Evolutionary conservation across 257 asterid species (phyloP), one percentile per base, ranked within the genome.

Genomic region (Ligustrum vulgare): DNA sequence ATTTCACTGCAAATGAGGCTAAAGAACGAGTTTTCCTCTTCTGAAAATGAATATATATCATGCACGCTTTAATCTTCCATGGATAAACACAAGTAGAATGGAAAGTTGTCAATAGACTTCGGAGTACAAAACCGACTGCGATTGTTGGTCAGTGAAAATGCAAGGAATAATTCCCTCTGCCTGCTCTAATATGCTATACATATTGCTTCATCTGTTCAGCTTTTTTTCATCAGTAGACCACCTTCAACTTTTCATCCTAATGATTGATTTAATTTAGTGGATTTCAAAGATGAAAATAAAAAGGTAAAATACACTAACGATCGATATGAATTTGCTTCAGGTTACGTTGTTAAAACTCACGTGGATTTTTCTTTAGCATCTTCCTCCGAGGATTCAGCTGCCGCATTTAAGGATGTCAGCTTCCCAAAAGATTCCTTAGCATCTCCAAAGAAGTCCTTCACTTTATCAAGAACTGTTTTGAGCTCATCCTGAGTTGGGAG

Each of bases 361-460:
- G 77, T 75, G 49, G 89, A 77, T 80, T 86, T 91, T 67, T 84
- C 85, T 77, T 82, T 74, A 6, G 86, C 23, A 69, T 78, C 91
- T 81, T 84, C 91, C 70, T 87, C 88, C 0, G 91, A 32, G 20
- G 87, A 78, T 74, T 87, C 95, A 1, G 86, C 69, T 49, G 64
- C 81, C 5, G 87, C n/a, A 80, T 87, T 84, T 75, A 94, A 70
- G 72, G 88, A 83, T 9, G 98, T 83, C 77, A 94, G 79, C 90
- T 94, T 92, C 83, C 98, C 98, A n/a, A 94, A 92, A 4, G 98
- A 90, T 80, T 94, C 98, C 84, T 91, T 92, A 34, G 97, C 98
- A 11, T 88, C 92, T 31, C 98, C 98, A 35, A 94, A 92, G 83
- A 92, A 92, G 83, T 88, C 97, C 84, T 90, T 92, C 84, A 94